Conservation (phyloP, 129 eudicot genomes). For the Sambucus nigra region DNA sequence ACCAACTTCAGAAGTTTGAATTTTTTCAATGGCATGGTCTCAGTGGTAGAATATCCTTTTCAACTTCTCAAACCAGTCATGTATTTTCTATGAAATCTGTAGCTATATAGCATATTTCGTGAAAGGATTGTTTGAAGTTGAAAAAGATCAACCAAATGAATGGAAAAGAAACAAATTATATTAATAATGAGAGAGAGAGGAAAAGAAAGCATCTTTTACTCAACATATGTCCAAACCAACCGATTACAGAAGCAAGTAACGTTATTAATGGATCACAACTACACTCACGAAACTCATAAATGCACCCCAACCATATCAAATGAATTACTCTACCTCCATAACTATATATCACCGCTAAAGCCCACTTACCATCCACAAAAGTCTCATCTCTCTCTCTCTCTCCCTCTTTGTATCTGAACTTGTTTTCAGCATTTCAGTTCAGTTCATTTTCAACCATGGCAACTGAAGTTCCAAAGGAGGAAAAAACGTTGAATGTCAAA, state of each 20-base stretch:
- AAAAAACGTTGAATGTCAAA: constrained; percentile 21
- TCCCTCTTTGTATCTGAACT: neutral
- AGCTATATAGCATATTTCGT: neutral
- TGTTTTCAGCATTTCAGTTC: neutral
- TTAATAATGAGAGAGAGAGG: neutral
- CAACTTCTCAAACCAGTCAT: neutral
- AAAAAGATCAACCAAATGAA: neutral
- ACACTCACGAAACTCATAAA: constrained; percentile 32
- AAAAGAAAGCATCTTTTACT: constrained; percentile 7
- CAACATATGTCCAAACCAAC: constrained; percentile 31
- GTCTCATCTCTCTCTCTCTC: neutral
- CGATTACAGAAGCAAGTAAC: constrained; percentile 16
- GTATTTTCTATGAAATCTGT: neutral
- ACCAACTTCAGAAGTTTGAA: too few relatives aligned
- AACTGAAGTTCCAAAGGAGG: constrained; percentile 21
- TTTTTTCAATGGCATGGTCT: too few relatives aligned
- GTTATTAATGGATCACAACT: constrained; percentile 37
- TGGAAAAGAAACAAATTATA: neutral
- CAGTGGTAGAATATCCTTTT: too few relatives aligned
- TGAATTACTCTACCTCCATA: constrained; percentile 9
- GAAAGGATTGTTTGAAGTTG: neutral
- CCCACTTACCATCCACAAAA: constrained; percentile 17
- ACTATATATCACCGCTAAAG: constrained; percentile 25
- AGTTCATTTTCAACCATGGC: constrained; percentile 19
- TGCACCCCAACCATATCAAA: constrained; percentile 22